Conservation (phyloP, 2,329 filamentous ascomycete genomes). For the Gnomoniopsis sp. region DNA sequence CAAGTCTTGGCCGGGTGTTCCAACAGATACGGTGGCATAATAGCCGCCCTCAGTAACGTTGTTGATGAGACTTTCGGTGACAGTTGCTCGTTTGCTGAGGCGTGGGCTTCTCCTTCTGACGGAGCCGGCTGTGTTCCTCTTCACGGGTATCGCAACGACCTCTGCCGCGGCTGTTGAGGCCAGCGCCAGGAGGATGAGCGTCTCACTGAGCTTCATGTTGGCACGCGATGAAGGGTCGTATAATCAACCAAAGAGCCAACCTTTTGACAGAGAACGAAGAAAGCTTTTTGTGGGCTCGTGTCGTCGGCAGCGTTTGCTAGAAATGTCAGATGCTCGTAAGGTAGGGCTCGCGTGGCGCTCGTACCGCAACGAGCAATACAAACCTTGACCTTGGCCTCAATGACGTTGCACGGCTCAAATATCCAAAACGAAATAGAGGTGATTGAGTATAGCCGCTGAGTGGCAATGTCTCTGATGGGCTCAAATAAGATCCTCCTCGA, state of each 20-base stretch:
- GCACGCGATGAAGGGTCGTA: background rate
- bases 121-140: constrained; percentile 9
- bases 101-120: constrained; percentile 23
- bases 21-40: constrained; percentile 54
- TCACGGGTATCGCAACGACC: constrained; percentile 21
- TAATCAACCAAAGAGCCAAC: background rate
- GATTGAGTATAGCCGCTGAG: background rate
- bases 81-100: constrained; percentile 18
- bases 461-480: background rate
- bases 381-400: background rate
- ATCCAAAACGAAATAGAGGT: background rate
- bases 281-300: too few species aligned
- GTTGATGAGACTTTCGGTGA: constrained; percentile 43
- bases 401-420: background rate
- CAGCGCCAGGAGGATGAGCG: constrained; percentile 3
- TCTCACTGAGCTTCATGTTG: constrained; percentile 8
- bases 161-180: constrained; percentile 14
- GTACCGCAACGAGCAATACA: background rate
- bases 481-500: background rate
- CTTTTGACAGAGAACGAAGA: too few species aligned
- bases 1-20: constrained; percentile 54
- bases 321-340: background rate
- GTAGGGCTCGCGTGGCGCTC: background rate
- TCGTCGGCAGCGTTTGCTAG: background rate
- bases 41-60: constrained; percentile 54